Conservation (phyloP, 805 yeast genomes). For the Monosporozyma servazzii region DNA sequence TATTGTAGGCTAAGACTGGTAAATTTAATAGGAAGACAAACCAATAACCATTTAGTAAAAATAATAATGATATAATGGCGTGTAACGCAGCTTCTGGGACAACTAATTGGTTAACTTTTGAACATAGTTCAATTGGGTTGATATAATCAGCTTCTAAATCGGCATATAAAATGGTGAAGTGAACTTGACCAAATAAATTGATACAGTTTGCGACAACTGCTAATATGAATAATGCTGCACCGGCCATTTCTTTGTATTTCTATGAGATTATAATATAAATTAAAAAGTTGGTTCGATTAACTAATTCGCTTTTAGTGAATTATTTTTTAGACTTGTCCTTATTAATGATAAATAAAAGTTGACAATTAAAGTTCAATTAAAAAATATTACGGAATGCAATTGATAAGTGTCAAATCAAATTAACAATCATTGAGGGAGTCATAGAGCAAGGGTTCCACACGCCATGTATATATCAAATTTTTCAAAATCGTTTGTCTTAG, state of each 20-base stretch:
- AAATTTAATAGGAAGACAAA: constrained; percentile 71
- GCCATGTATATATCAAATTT: neutral
- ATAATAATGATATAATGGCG: constrained; percentile 55
- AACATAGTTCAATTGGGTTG: constrained; percentile 94
- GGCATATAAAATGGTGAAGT: constrained; percentile 89
- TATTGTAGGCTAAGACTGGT: constrained; percentile 80
- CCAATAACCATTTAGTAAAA: constrained; percentile 88
- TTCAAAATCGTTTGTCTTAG: neutral
- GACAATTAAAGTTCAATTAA: neutral
- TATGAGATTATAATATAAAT: neutral
- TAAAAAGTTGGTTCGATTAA: neutral
- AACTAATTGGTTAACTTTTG: constrained; percentile 79
- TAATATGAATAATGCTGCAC: constrained; percentile 41
- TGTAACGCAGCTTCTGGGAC: constrained; percentile 86
- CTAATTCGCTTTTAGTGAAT: neutral
- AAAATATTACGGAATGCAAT: neutral
- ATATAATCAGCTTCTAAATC: constrained; percentile 94
- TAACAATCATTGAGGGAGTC: neutral
- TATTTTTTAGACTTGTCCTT: neutral
- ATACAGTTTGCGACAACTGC: constrained; percentile 81
- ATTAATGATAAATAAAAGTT: neutral
- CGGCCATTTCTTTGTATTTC: constrained; percentile 4
- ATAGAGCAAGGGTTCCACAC: neutral
- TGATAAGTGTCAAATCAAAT: neutral
- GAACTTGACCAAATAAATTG: constrained; percentile 85